Conservation (phyloP, 1,139 yeast species). For the Diutina sp. region DNA sequence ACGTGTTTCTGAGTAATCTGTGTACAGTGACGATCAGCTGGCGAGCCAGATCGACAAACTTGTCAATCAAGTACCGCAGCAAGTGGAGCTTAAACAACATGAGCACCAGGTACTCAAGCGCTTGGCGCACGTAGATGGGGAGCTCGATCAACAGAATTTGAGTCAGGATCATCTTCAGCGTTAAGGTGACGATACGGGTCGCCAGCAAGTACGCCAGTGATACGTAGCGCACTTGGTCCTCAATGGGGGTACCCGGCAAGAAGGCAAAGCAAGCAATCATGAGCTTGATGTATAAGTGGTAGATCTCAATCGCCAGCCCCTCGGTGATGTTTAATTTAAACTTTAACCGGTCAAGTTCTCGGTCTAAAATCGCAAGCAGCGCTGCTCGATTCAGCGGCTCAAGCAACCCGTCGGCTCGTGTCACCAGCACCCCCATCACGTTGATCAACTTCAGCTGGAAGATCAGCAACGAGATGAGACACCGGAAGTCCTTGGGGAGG, state of each 20-base stretch:
- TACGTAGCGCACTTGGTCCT: conserved; percentile 77
- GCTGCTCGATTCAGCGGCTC: conserved; percentile 79
- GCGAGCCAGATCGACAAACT: conserved; percentile 77
- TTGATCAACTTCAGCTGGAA: conserved; percentile 78
- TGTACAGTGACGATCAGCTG: conserved; percentile 92
- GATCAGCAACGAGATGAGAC: conserved; percentile 60
- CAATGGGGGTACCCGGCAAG: conserved; percentile 81
- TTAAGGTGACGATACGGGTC: conserved; percentile 68
- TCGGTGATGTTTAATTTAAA: conserved; percentile 53
- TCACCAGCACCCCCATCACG: conserved; percentile 82
- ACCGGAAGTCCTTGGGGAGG: conserved; percentile 61
- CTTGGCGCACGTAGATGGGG: conserved; percentile 79
- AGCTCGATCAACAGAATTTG: conserved; percentile 68
- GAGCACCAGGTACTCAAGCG: conserved; percentile 71
- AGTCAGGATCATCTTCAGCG: conserved; percentile 47
- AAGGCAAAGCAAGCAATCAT: conserved; percentile 87
- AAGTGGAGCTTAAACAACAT: conserved; percentile 71
- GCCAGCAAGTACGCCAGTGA: conserved; percentile 73
- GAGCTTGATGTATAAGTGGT: conserved; percentile 63
- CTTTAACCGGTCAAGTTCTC: conserved; percentile 63
- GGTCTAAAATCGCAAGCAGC: conserved; percentile 58
- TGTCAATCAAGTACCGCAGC: conserved; percentile 63
- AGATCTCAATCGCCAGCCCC: conserved; percentile 58
- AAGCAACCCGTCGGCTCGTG: conserved; percentile 80
- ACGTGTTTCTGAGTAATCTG: conserved; percentile 71